Percentiles rank a stretch among this genome's conserved stretches.
Evolutionary conservation across 306 rosid species (phyloP).

Genomic region (Lablab purpureus): DNA sequence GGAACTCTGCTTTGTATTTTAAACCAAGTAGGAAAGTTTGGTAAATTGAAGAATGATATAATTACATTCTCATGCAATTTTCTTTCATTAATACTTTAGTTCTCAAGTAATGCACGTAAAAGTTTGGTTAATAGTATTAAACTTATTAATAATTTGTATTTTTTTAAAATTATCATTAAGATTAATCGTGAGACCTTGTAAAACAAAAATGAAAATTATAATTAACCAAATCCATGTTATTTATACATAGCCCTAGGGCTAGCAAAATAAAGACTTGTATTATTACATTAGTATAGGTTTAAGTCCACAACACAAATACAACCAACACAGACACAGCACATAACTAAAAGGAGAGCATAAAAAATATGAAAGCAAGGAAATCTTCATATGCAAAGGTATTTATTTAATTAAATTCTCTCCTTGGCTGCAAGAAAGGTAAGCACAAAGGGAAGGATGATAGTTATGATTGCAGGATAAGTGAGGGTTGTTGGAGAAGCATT

Average conservation of each 20-base stretch:
- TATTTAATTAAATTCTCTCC: constrained; percentile 41
- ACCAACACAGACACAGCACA: constrained; percentile 29
- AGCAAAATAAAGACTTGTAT: constrained; percentile 10
- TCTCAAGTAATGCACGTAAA: too few relatives aligned
- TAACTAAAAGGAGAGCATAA: constrained; percentile 17
- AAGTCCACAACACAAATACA: constrained; percentile 26
- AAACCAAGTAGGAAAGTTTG: background rate
- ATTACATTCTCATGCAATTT: too few relatives aligned
- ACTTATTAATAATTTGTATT: too few relatives aligned
- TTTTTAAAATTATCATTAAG: too few relatives aligned
- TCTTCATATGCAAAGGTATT: background rate
- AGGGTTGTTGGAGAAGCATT: constrained; percentile 32
- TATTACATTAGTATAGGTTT: constrained; percentile 28
- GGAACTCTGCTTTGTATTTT: background rate
- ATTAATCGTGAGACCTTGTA: too few relatives aligned
- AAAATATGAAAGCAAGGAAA: constrained; percentile 13
- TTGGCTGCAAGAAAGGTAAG: constrained; percentile 45
- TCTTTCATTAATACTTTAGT: too few relatives aligned
- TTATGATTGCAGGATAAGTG: constrained; percentile 45
- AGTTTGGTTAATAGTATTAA: too few relatives aligned
- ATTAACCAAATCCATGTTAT: background rate
- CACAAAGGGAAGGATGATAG: constrained; percentile 46
- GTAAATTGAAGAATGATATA: background rate
- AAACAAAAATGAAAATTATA: background rate
- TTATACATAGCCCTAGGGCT: background rate